phyloP scores from a whole-genome alignment of 1,139 yeast genomes.

The Pichia sp. region DNA sequence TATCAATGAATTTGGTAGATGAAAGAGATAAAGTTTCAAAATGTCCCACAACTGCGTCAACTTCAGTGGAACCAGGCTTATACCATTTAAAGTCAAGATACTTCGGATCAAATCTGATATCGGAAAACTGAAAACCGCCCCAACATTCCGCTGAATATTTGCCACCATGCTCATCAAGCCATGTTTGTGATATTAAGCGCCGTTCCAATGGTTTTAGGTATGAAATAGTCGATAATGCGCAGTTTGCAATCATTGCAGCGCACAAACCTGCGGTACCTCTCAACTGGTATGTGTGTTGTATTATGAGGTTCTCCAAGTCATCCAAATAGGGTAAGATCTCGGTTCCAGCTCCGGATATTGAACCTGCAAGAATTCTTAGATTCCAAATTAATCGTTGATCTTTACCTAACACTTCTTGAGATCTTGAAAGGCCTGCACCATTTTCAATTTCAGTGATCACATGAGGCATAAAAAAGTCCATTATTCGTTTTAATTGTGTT shows the following conservation, averaged over 20 bases:
- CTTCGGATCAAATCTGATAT: constrained; percentile 38
- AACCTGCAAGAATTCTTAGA: constrained; percentile 64
- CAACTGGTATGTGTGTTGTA: constrained; percentile 51
- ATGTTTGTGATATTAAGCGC: constrained; percentile 45
- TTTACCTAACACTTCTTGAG: constrained; percentile 60
- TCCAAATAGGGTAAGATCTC: constrained; percentile 42
- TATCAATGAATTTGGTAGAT: constrained; percentile 39
- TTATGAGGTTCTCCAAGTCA: constrained; percentile 49
- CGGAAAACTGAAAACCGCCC: constrained; percentile 66
- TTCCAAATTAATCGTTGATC: constrained; percentile 78
- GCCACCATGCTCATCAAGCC: constrained; percentile 29
- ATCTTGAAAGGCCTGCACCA: constrained; percentile 74
- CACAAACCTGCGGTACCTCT: constrained; percentile 51
- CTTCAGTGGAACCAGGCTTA: constrained; percentile 53
- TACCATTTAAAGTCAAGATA: constrained; percentile 70
- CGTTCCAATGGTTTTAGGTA: constrained; percentile 54
- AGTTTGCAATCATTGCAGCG: constrained; percentile 38
- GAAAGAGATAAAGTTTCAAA: constrained; percentile 49
- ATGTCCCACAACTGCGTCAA: constrained; percentile 57
- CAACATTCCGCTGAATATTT: constrained; percentile 50
- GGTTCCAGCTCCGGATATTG: constrained; percentile 63
- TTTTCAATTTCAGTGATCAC: constrained; percentile 71
- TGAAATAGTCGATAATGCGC: constrained; percentile 60
- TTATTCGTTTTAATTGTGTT: constrained; percentile 42
- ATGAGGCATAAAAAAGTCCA: constrained; percentile 44